Evolutionary conservation across 805 yeast species (phyloP), one percentile per base, ranked within the genome.

Genomic region (Cyberlindnera xylosilytica): DNA sequence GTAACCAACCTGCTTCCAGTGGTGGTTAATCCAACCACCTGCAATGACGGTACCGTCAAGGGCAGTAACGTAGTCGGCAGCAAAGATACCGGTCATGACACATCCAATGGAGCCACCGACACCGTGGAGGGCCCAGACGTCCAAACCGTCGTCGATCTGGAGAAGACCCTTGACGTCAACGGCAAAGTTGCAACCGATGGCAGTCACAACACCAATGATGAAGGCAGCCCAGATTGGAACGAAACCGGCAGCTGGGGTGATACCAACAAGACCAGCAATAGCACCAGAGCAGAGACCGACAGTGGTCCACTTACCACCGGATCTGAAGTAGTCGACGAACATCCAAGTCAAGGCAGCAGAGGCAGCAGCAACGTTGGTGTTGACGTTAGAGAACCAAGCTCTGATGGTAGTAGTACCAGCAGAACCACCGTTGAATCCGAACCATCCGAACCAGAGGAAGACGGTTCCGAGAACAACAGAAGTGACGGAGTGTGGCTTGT

Each of bases 381-480:
- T 89, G 60, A 85, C 83, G 62, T 85, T 78, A 29, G 97, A 96
- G 72, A 89, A 89, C 85, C 88, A 87, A 44, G 97, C 90, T 69
- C 97, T 83, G 63, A 93, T 81, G 49, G 91, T 69, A 28, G 97
- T 87, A 61, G 88, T 84, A 65, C 97, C 97, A 38, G 97, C 86
- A 36, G 97, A 88, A 57, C 98, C 98, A 66, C 97, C 97, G 76
- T 93, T 93, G 80, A 93, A 93, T 31, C 97, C 97, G 60, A 89
- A 89, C 99, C 99, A 93, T 28, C 98, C 99, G 58, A 93, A 89
- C 97, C 97, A 91, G 55, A 93, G 76, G 72, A 93, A 86, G 11
- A 87, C 83, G 17, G 97, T 89, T 42, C 99, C 99, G 45, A 93
- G 68, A 15, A 90, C 97, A 45, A 89, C 87, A 36, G 89, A 78